Evolutionary conservation across 345 rosid genomes (phyloP).

Genomic region (Microcos paniculata): DNA sequence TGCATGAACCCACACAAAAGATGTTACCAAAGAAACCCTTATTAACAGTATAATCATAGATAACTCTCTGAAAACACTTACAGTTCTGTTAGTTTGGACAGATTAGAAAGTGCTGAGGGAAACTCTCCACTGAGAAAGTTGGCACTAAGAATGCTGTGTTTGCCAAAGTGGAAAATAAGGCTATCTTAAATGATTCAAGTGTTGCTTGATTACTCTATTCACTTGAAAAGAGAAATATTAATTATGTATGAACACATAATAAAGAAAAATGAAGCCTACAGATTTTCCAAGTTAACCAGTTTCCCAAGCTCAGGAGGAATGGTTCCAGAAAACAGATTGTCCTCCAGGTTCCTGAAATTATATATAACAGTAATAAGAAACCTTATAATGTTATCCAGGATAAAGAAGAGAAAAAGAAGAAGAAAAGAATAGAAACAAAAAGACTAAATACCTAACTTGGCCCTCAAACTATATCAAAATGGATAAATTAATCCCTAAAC

Average conservation of each 20-base stretch:
- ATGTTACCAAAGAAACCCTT: background rate
- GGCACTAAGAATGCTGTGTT: slow-evolving; percentile 13
- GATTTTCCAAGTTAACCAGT: slow-evolving; percentile 16
- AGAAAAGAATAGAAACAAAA: too few species aligned
- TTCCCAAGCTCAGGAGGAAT: slow-evolving; percentile 18
- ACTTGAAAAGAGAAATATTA: background rate
- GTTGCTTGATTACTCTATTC: background rate
- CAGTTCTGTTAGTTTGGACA: slow-evolving; percentile 18
- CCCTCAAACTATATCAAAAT: too few species aligned
- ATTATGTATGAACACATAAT: background rate
- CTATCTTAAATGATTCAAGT: background rate
- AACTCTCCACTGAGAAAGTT: slow-evolving; percentile 16
- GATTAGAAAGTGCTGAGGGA: slow-evolving; percentile 11
- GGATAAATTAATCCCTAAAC: too few species aligned
- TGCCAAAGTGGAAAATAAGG: background rate
- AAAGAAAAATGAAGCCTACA: slow-evolving; percentile 9
- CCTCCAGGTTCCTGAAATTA: slow-evolving; percentile 17
- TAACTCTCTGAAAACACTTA: background rate
- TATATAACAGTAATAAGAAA: background rate
- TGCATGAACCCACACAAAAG: background rate
- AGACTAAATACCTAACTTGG: too few species aligned
- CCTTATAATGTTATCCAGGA: background rate
- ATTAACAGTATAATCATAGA: background rate
- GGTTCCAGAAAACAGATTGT: slow-evolving; percentile 19
- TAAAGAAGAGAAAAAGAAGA: background rate